These are phyloP conservation scores for Skeletonema grethae DNA, from an alignment of 108 stramenopile genomes.

Conservation along the genomic window DNA sequence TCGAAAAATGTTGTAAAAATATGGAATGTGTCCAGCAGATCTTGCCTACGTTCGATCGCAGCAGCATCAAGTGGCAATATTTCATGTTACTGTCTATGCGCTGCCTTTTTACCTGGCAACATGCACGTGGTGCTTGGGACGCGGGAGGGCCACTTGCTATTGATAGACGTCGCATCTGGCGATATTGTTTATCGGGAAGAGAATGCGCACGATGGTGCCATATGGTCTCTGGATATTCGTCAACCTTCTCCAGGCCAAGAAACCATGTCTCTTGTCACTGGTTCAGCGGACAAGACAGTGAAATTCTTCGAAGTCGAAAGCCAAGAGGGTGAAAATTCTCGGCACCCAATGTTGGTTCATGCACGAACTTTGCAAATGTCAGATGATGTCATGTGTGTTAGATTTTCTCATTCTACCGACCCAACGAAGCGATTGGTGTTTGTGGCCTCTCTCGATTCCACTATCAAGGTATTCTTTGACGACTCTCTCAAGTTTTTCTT, in stretches of 20 bases:
- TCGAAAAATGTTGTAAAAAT: conserved; percentile 89
- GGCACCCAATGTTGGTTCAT: conserved; percentile 82
- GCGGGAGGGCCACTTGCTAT: conserved; percentile 78
- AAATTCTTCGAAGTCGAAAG: conserved; percentile 95
- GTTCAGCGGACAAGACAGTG: conserved; percentile 93
- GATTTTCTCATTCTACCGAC: conserved; percentile 82
- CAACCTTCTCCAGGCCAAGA: conserved; percentile 56
- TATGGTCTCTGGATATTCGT: conserved; percentile 85
- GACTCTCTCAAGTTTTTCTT: conserved; percentile 98
- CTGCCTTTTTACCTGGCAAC: conserved; percentile 93
- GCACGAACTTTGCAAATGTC: conserved; percentile 91
- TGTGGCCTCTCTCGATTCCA: conserved; percentile 92
- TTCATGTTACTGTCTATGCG: conserved; percentile 88
- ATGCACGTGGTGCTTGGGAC: conserved; percentile 85
- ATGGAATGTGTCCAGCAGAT: conserved; percentile 87
- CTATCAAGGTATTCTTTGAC: conserved; percentile 97
- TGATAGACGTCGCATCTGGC: conserved; percentile 85
- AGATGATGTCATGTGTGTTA: conserved; percentile 95
- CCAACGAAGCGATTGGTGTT: conserved; percentile 73
- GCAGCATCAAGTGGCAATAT: conserved; percentile 20
- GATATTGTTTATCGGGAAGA: conserved; percentile 73
- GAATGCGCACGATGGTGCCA: conserved; percentile 86
- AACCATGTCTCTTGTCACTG: conserved; percentile 75
- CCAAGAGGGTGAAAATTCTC: conserved; percentile 51
- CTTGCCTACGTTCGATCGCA: conserved; percentile 82